phyloP scores from a whole-genome alignment of 1,139 yeast species.

The Groenewaldozyma sp. region DNA sequence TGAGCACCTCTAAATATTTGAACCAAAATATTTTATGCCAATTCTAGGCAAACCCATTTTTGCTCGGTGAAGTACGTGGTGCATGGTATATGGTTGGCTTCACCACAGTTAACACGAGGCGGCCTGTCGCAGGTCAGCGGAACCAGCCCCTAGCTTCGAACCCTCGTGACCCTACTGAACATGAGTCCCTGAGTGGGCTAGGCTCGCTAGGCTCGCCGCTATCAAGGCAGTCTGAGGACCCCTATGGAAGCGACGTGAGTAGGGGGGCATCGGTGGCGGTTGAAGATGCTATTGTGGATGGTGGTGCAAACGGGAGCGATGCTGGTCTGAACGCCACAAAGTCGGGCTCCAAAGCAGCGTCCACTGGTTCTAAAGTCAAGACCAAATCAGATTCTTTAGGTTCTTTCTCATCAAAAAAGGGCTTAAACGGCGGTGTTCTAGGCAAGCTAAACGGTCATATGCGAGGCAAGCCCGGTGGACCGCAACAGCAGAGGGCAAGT shows the following conservation, averaged over 20 bases:
- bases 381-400: background rate
- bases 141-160: background rate
- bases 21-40: too few relatives aligned
- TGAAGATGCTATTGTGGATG: background rate
- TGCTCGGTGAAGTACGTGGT: too few relatives aligned
- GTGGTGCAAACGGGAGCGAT: background rate
- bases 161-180: background rate
- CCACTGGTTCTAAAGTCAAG: background rate
- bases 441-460: too few relatives aligned
- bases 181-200: background rate
- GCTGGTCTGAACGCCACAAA: background rate
- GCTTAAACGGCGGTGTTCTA: too few relatives aligned
- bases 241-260: background rate
- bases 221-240: background rate
- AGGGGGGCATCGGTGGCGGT: background rate
- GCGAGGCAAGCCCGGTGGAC: too few relatives aligned
- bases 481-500: too few relatives aligned
- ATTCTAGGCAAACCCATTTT: too few relatives aligned
- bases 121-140: background rate
- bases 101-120: conserved; percentile 11
- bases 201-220: background rate
- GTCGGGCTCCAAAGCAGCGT: background rate
- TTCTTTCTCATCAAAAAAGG: background rate
- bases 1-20: too few relatives aligned
- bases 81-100: conserved; percentile 19